Evolutionary conservation across 345 rosid species (phyloP).

Genomic region (Gossypium herbaceum): DNA sequence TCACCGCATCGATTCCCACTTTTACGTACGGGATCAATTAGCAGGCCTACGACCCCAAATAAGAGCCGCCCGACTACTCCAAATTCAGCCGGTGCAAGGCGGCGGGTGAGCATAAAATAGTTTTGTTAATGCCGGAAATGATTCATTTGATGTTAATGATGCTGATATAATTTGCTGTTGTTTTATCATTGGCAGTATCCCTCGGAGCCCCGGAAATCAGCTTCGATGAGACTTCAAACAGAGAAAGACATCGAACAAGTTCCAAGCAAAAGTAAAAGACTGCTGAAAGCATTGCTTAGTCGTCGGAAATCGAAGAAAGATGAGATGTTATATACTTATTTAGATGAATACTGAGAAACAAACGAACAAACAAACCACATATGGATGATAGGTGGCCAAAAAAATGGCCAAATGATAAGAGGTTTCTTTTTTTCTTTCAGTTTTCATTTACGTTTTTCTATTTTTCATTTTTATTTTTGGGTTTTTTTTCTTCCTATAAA

Average conservation of each 20-base stretch:
- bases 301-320: conserved; percentile 92
- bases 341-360: conserved; percentile 69
- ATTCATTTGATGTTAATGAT: neutral
- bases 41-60: conserved; percentile 64
- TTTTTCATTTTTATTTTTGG: too few species aligned
- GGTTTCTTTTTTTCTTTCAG: neutral
- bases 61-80: conserved; percentile 64
- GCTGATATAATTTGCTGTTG: neutral
- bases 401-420: neutral
- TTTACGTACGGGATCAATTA: conserved; percentile 68
- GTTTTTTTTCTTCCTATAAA: neutral
- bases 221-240: conserved; percentile 58
- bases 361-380: neutral
- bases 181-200: conserved; percentile 49
- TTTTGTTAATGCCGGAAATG: neutral
- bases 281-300: conserved; percentile 85
- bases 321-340: conserved; percentile 68
- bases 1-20: conserved; percentile 89
- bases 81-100: conserved; percentile 41
- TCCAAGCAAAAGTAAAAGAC: conserved; percentile 85
- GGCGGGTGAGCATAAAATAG: conserved; percentile 39
- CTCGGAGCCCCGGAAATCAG: conserved; percentile 78
- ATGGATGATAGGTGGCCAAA: neutral
- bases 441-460: neutral
- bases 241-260: conserved; percentile 61